These are phyloP conservation scores for Aspergillus pseudoviridinutans DNA, from an alignment of 2,329 filamentous ascomycete species.

Conservation along the genomic window DNA sequence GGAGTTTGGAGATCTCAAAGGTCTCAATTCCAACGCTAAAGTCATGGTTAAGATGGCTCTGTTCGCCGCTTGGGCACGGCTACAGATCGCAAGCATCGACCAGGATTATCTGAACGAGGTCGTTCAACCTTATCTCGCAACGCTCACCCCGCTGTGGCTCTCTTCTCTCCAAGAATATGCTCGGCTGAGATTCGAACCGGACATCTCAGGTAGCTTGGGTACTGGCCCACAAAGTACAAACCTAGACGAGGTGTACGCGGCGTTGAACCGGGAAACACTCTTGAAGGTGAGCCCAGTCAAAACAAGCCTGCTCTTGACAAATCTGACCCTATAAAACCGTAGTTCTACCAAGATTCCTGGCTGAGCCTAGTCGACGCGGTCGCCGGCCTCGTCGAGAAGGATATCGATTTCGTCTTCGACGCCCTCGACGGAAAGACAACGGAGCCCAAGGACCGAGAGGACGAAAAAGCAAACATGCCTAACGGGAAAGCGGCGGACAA, in stretches of 20 bases:
- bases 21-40: conserved; percentile 89
- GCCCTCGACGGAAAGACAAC: conserved; percentile 76
- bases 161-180: conserved; percentile 92
- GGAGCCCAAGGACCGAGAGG: conserved; percentile 26
- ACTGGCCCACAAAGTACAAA: conserved; percentile 78
- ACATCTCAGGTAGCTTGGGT: conserved; percentile 87
- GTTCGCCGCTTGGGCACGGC: conserved; percentile 93
- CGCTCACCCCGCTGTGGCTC: conserved; percentile 87
- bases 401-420: conserved; percentile 96
- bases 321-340: not conserved
- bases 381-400: conserved; percentile 92
- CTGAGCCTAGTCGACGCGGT: conserved; percentile 95
- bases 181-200: conserved; percentile 87
- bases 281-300: conserved; percentile 53
- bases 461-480: conserved; percentile 9
- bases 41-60: conserved; percentile 99
- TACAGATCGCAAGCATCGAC: conserved; percentile 91
- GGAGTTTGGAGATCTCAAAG: conserved; percentile 87
- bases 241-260: conserved; percentile 89
- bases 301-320: not conserved
- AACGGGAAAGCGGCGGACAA: conserved; percentile 45
- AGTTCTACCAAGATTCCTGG: conserved; percentile 97
- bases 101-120: conserved; percentile 87
- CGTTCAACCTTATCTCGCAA: conserved; percentile 83
- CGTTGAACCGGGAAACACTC: conserved; percentile 87